Percentiles rank a stretch among this genome's conserved stretches.
These are phyloP conservation scores for Alternaria longipes DNA, from an alignment of 2,329 filamentous ascomycete genomes.

Conservation along the genomic window DNA sequence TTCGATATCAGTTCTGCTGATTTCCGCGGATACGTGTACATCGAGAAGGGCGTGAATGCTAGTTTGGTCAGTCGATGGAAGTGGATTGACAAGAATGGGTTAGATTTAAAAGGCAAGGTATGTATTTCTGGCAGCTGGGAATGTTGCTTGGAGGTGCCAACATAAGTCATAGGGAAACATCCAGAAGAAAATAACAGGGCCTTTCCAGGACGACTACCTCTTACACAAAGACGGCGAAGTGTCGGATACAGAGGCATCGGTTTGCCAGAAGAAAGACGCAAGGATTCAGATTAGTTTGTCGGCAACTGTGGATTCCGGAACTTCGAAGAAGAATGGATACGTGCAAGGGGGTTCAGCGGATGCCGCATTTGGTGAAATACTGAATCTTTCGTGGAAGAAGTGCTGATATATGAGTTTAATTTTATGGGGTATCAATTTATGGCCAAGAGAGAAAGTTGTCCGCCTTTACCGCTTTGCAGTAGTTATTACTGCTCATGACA, in stretches of 20 bases:
- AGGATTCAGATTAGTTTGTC: slow-evolving; percentile 37
- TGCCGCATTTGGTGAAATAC: slow-evolving; percentile 28
- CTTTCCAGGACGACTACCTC: slow-evolving; percentile 34
- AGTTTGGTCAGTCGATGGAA: slow-evolving; percentile 43
- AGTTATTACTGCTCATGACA: background rate
- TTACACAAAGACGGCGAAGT: slow-evolving; percentile 38
- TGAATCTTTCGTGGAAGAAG: slow-evolving; percentile 38
- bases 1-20: slow-evolving; percentile 37
- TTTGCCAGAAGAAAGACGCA: slow-evolving; percentile 35
- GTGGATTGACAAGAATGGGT: slow-evolving; percentile 34
- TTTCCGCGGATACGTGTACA: slow-evolving; percentile 34
- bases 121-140: background rate
- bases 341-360: slow-evolving; percentile 28
- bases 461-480: background rate
- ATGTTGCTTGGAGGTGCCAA: background rate
- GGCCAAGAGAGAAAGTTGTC: slow-evolving; percentile 15
- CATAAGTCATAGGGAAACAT: slow-evolving; percentile 28
- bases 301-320: slow-evolving; percentile 25
- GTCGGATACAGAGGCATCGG: slow-evolving; percentile 28
- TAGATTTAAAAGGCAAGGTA: slow-evolving; percentile 40
- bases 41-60: slow-evolving; percentile 25
- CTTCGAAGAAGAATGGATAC: slow-evolving; percentile 18
- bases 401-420: slow-evolving; percentile 17
- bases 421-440: slow-evolving; percentile 11
- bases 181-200: slow-evolving; percentile 34